Base-by-base conservation (phyloP, 345 rosid species). In the Bruguiera gymnorhiza region DNA sequence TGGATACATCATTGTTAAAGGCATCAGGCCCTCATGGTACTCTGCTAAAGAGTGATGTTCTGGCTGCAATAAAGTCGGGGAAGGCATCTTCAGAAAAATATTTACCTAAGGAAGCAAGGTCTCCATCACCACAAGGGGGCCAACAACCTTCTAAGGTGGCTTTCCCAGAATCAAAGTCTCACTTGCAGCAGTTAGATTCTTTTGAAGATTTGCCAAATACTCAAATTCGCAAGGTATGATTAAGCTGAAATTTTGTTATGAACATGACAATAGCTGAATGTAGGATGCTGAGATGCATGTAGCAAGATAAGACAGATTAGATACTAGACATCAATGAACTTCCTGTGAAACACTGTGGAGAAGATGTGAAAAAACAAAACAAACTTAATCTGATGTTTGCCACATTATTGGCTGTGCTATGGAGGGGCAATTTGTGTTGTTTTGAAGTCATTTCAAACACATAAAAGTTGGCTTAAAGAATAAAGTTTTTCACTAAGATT, bases 141-240 rank as follows among this genome's bases (percentile, higher is more conserved):
- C 68, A 78, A 15, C 79, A 82, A 73, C 54, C 85, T 55, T 83
- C 91, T 39, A 34, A 83, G 66, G 64, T 26, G 16, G 70, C 66
- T 50, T 62, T 30, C 7, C 74, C 74, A 30, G 85, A 78, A 68
- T 74, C 85, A 60, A 78, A 78, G 76, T 63, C 91, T 76, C 68
- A 67, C 30, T 64, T 70, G 66, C 81, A 81, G 75, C 86, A 74
- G 67, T 71, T 83, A 58, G 83, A 82, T 78, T 82, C 87, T 70
- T 91, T 83, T 70, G 90, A 88, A 85, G 97, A 94, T 80, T 72
- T 88, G 16, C 93, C 98, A 66, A 91, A 94, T 70, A 82, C 88
- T 86, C 98, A 94, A 85, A 94, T 94, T 77, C 98, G 97, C 75
- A 94, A 94, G 98, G 98, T 93, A 81, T 8, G 58, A 48, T 78